Percentiles rank a stretch among this genome's conserved stretches.
Conservation (phyloP, 768 basidiomycete species). For the Tylopilus sp. region DNA sequence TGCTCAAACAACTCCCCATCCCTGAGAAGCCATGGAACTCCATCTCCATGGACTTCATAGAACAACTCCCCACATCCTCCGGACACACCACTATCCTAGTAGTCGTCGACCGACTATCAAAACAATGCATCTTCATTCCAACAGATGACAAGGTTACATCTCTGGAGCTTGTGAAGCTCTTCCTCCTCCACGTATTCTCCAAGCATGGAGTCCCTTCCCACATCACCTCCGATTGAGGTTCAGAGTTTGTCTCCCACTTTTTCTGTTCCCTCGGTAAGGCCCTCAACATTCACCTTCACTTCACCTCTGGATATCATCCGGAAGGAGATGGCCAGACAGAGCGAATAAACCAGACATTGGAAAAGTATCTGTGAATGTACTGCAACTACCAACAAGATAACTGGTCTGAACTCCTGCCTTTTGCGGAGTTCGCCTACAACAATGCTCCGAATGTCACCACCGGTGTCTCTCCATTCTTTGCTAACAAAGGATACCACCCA, state of each 20-base stretch:
- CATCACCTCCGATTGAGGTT: not conserved
- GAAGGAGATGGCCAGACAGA: not conserved
- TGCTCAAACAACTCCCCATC: not conserved
- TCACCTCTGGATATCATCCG: not conserved
- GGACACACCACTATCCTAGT: not conserved
- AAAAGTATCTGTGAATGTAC: not conserved
- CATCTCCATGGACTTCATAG: not conserved
- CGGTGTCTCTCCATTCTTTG: not conserved
- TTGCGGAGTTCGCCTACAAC: not conserved
- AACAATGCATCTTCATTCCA: not conserved
- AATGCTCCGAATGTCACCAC: not conserved
- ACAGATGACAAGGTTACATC: not conserved
- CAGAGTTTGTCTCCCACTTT: not conserved
- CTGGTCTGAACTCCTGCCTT: not conserved
- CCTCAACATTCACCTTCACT: not conserved
- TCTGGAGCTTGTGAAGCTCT: not conserved
- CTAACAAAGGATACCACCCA: not conserved
- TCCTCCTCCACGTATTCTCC: not conserved
- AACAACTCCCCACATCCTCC: not conserved
- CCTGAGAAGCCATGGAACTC: not conserved
- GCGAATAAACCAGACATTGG: not conserved
- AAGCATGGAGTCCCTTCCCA: not conserved
- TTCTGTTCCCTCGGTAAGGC: not conserved
- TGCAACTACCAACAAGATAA: not conserved
- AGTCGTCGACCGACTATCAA: not conserved